These are phyloP conservation scores for Nakazawaea wickerhamii DNA, from an alignment of 805 yeast species.

Conservation along the genomic window DNA sequence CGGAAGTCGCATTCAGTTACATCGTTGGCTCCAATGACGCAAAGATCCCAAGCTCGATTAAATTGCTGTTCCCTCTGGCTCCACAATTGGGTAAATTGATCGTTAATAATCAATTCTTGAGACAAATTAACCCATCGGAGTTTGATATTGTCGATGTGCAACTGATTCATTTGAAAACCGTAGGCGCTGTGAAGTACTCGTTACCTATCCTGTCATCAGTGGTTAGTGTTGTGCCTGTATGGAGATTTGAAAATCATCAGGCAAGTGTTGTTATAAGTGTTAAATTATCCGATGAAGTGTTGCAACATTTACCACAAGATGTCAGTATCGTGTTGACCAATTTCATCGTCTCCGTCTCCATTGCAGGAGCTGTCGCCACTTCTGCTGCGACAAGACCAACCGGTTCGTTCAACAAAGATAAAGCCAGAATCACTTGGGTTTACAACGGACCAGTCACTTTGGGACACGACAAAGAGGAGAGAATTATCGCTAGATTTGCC, in stretches of 20 bases:
- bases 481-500: constrained; percentile 79
- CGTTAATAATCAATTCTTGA: constrained; percentile 50
- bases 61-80: constrained; percentile 35
- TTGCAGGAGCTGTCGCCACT: constrained; percentile 56
- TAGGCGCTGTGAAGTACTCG: constrained; percentile 78
- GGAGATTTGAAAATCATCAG: constrained; percentile 85
- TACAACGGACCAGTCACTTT: constrained; percentile 32
- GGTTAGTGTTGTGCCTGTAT: constrained; percentile 66
- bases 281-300: constrained; percentile 45
- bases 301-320: constrained; percentile 28
- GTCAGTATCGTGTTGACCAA: constrained; percentile 46
- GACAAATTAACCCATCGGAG: constrained; percentile 30
- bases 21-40: constrained; percentile 27
- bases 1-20: constrained; percentile 83
- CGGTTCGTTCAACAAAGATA: constrained; percentile 85
- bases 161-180: constrained; percentile 54
- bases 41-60: constrained; percentile 26
- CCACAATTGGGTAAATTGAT: constrained; percentile 39
- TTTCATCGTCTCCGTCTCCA: constrained; percentile 54
- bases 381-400: constrained; percentile 87
- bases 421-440: constrained; percentile 83
- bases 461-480: constrained; percentile 44
- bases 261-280: constrained; percentile 78
- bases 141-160: constrained; percentile 42
- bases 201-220: constrained; percentile 34